Base-by-base conservation (phyloP, 1,139 yeast species). In the Debaryomyces psychrophilus region DNA sequence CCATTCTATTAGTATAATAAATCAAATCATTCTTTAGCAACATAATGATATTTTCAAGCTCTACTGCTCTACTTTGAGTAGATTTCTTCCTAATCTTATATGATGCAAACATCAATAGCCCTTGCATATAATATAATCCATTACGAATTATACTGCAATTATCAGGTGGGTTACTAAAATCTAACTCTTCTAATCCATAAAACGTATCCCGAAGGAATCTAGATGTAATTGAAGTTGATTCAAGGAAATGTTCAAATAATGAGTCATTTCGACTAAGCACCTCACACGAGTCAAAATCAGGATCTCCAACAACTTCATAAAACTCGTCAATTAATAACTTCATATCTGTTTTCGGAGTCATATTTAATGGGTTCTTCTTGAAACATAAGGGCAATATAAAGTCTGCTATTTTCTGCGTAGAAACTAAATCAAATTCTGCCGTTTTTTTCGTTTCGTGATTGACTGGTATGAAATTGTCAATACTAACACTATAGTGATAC, bases 21-120 rank as follows among this genome's bases (percentile, higher is more conserved):
- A 82, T 61, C 25, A 95, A 65, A 61, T 93, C 99, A 47, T 74
- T 71, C 44, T 75, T 77, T 47, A 90, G 73, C 58, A 85, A 77
- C 47, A 77, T 76, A 15, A 88, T 79, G 1, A 95, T 90, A 37
- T 80, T 79, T 47, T 87, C 95, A 28, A 92, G 67, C 57, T 92
- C 98, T 5, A 89, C 87, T 0, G 87, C 83, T 49, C 95, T 73
- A 7, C 93, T 88, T 54, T 87, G 95, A 76, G 86, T 81, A 1
- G 86, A 76, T 55, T 89, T 82, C 59, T 87, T 87, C 38, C 96
- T 69, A 9, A 79, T 69, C 49, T 82, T 82, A 65, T 84, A 89
- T 3, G 83, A 69, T 34, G 87, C 74, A 52, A 90, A 72, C 14
- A 87, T 82, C 25, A 85, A 71, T 3, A 87, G 72, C 0, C 92